phyloP scores from a whole-genome alignment of 2,329 filamentous ascomycete species.

The Blastomyces percursus region DNA sequence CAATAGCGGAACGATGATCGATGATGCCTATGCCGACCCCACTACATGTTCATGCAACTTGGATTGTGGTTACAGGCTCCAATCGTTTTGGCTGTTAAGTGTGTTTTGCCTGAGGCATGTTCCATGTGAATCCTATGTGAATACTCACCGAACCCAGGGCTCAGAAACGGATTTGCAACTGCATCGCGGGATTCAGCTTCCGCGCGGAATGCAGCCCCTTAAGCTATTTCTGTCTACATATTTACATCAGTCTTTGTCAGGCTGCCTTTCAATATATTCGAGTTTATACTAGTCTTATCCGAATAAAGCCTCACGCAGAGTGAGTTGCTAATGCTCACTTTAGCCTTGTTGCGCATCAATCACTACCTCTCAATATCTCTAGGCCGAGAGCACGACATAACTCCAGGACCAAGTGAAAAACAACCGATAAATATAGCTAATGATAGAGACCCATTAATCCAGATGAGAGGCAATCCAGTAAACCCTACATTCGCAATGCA shows the following conservation, averaged over 20 bases:
- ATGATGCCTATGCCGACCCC: background rate
- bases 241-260: background rate
- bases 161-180: background rate
- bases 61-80: background rate
- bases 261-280: background rate
- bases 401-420: background rate
- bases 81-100: background rate
- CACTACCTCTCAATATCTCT: background rate
- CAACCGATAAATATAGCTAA: background rate
- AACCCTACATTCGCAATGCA: background rate
- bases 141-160: background rate
- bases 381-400: background rate
- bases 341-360: background rate
- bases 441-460: background rate
- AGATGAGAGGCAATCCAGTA: background rate
- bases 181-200: background rate
- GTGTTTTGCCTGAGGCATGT: background rate
- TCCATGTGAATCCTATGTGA: too few species aligned
- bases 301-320: background rate
- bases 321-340: background rate
- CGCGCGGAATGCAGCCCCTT: background rate
- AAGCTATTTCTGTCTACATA: background rate
- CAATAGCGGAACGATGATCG: background rate
- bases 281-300: background rate
- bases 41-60: background rate